phyloP scores from a whole-genome alignment of 2,329 filamentous ascomycete genomes.

The Sarocladium brachiariae region DNA sequence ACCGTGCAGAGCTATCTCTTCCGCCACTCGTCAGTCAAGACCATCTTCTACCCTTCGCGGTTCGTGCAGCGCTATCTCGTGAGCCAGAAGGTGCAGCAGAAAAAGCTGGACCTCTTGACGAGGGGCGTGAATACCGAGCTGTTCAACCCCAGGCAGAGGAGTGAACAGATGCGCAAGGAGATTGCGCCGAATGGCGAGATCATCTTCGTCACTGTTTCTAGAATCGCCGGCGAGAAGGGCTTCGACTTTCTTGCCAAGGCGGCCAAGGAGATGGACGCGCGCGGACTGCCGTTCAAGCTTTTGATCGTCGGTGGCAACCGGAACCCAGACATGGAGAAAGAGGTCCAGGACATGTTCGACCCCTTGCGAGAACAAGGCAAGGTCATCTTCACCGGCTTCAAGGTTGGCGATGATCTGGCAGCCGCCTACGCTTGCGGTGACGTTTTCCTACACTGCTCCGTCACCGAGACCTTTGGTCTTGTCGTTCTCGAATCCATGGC shows the following conservation, averaged over 20 bases:
- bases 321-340: constrained; percentile 54
- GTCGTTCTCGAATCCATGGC: constrained; percentile 68
- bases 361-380: constrained; percentile 39
- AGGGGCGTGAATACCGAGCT: constrained; percentile 58
- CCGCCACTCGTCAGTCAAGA: constrained; percentile 52
- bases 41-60: constrained; percentile 62
- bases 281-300: constrained; percentile 54
- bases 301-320: constrained; percentile 63
- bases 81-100: constrained; percentile 43
- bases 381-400: constrained; percentile 61
- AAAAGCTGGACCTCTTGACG: constrained; percentile 54
- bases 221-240: constrained; percentile 63
- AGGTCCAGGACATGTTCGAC: constrained; percentile 54
- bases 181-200: constrained; percentile 57
- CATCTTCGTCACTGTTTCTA: constrained; percentile 59
- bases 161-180: constrained; percentile 41
- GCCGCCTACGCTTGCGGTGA: constrained; percentile 61
- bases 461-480: constrained; percentile 66
- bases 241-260: constrained; percentile 59
- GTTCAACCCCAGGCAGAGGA: constrained; percentile 50
- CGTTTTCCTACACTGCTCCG: constrained; percentile 63
- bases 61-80: constrained; percentile 57
- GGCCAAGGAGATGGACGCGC: constrained; percentile 45
- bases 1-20: constrained; percentile 62
- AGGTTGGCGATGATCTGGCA: constrained; percentile 54